Conservation (phyloP, 495 filamentous ascomycete genomes). For the Penicillium antarcticum region DNA sequence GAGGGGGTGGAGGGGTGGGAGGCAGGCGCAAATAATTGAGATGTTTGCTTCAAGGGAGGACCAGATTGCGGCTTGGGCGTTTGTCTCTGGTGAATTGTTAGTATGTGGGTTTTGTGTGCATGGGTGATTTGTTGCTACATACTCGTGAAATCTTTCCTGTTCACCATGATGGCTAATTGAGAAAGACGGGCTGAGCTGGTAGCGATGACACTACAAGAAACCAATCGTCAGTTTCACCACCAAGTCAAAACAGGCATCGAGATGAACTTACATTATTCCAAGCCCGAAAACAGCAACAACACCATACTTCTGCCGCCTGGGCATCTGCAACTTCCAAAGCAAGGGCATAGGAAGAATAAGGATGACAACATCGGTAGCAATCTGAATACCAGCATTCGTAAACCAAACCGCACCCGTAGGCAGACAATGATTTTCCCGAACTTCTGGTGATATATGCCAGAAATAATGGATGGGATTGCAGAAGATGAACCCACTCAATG, state of each 20-base stretch:
- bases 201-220: constrained; percentile 31
- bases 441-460: constrained; percentile 15
- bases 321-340: constrained; percentile 37
- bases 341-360: constrained; percentile 45
- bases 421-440: constrained; percentile 24
- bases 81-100: constrained; percentile 26
- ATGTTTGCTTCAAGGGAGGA: constrained; percentile 78
- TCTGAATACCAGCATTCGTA: constrained; percentile 44
- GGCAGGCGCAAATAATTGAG: constrained; percentile 79
- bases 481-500: constrained; percentile 36
- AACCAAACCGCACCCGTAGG: constrained; percentile 35
- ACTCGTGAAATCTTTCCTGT: constrained; percentile 21
- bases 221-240: not conserved
- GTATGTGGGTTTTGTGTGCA: not conserved
- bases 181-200: constrained; percentile 32
- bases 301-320: constrained; percentile 37
- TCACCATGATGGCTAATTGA: constrained; percentile 17
- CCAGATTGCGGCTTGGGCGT: constrained; percentile 59
- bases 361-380: constrained; percentile 44
- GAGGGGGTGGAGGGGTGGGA: constrained; percentile 78
- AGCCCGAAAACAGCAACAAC: constrained; percentile 43
- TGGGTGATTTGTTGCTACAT: not conserved
- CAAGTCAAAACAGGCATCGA: not conserved
- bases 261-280: constrained; percentile 43
- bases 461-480: constrained; percentile 34